Conservation (phyloP, 345 rosid genomes). For the Fremontodendron californicum region DNA sequence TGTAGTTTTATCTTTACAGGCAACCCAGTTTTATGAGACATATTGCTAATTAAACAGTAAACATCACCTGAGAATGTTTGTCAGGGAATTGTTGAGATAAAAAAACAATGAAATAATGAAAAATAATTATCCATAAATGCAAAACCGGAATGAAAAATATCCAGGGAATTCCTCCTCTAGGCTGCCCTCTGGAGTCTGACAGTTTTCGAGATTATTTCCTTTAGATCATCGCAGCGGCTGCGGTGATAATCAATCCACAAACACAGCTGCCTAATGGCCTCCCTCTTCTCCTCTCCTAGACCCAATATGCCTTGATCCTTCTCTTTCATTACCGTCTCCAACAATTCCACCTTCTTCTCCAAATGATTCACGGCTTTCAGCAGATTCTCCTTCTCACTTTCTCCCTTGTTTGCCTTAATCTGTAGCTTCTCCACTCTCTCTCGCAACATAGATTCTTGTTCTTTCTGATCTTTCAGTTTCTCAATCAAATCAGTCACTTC, state of each 20-base stretch:
- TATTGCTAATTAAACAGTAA: neutral
- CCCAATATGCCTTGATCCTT: conserved; percentile 41
- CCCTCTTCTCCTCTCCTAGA: conserved; percentile 70
- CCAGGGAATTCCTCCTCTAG: neutral
- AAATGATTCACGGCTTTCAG: conserved; percentile 28
- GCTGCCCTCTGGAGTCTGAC: conserved; percentile 31
- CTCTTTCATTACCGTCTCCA: conserved; percentile 42
- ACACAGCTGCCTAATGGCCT: conserved; percentile 94
- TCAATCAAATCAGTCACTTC: conserved; percentile 27
- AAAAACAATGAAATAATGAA: conserved; percentile 7
- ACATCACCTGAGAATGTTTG: neutral
- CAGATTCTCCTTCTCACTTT: conserved; percentile 47
- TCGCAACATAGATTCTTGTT: conserved; percentile 30
- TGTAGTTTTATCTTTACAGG: conserved; percentile 1
- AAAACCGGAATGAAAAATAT: conserved; percentile 8
- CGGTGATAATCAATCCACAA: conserved; percentile 77
- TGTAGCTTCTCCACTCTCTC: conserved; percentile 41
- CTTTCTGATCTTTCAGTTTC: conserved; percentile 38
- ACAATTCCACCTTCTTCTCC: conserved; percentile 31
- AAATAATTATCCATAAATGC: conserved; percentile 12
- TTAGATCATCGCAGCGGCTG: conserved; percentile 50
- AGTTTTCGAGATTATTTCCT: conserved; percentile 37
- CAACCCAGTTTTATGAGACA: neutral
- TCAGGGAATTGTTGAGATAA: neutral
- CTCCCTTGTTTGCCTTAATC: conserved; percentile 42